phyloP scores from a whole-genome alignment of 1,284 basidiomycete genomes.

The Kalmanozyma brasiliensis region DNA sequence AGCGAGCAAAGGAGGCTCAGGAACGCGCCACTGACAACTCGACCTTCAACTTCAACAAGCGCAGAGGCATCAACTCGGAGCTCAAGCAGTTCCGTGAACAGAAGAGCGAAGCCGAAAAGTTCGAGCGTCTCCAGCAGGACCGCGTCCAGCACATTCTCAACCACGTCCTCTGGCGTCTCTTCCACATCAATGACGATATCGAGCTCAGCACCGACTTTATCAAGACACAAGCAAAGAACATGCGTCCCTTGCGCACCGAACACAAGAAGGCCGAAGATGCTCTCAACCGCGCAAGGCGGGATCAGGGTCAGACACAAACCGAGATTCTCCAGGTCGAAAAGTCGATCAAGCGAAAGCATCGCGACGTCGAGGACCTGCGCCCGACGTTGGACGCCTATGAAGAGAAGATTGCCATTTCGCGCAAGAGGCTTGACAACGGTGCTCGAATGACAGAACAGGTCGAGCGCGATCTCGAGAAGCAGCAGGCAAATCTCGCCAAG shows the following conservation, averaged over 20 bases:
- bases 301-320: conserved; percentile 52
- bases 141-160: conserved; percentile 81
- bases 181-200: conserved; percentile 78
- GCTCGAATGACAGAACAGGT: conserved; percentile 76
- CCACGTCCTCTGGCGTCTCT: conserved; percentile 87
- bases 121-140: conserved; percentile 81
- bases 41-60: conserved; percentile 91
- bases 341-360: conserved; percentile 42
- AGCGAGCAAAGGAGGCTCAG: conserved; percentile 84
- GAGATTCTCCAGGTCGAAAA: conserved; percentile 50
- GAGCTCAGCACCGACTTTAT: conserved; percentile 53
- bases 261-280: conserved; percentile 86
- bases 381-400: conserved; percentile 72
- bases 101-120: conserved; percentile 89
- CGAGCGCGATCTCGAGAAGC: conserved; percentile 76
- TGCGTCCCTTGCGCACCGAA: conserved; percentile 80
- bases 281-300: conserved; percentile 70
- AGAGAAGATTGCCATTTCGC: conserved; percentile 85
- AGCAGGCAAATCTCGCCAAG: conserved; percentile 74
- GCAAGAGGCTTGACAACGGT: conserved; percentile 80
- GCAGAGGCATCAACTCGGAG: conserved; percentile 90
- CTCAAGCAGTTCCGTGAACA: conserved; percentile 98
- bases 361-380: conserved; percentile 46
- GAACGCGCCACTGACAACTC: conserved; percentile 91
- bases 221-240: conserved; percentile 69